phyloP scores from a whole-genome alignment of 371 early-diverging fungal genomes.

The Fennellomyces sp. region DNA sequence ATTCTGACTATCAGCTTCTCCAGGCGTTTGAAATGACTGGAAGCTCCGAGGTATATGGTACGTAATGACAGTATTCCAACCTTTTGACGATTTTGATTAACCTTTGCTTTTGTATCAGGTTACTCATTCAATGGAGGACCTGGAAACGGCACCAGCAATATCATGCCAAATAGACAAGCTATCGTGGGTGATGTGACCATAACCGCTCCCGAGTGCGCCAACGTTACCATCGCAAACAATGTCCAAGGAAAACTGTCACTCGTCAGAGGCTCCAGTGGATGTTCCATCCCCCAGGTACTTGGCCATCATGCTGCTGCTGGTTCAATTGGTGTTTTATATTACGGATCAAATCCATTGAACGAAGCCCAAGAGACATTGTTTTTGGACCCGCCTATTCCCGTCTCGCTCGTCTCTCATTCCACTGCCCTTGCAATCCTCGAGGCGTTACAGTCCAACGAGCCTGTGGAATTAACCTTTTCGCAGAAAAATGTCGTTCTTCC shows the following conservation, averaged over 20 bases:
- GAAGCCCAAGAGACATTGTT: not conserved
- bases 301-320: constrained; percentile 32
- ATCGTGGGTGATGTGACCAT: no score
- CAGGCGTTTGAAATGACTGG: constrained; percentile 15
- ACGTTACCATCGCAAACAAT: not conserved
- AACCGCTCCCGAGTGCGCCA: constrained; percentile 2
- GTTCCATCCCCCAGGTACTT: constrained; percentile 42
- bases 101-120: not conserved
- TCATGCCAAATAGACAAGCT: not conserved
- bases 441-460: constrained; percentile 23
- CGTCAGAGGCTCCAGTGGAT: constrained; percentile 55
- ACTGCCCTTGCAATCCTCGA: constrained; percentile 35
- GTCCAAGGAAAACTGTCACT: constrained; percentile 40
- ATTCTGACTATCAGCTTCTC: constrained; percentile 29
- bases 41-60: constrained; percentile 23
- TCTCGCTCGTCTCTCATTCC: no score
- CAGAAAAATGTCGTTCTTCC: not conserved
- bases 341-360: no score
- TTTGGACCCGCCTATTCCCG: no score
- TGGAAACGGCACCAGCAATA: no score
- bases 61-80: no score
- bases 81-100: no score
- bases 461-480: not conserved
- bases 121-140: no score
- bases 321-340: constrained; percentile 55